Evolutionary conservation across 2,329 filamentous ascomycete genomes (phyloP).

Genomic region (Scedosporium minutisporum): DNA sequence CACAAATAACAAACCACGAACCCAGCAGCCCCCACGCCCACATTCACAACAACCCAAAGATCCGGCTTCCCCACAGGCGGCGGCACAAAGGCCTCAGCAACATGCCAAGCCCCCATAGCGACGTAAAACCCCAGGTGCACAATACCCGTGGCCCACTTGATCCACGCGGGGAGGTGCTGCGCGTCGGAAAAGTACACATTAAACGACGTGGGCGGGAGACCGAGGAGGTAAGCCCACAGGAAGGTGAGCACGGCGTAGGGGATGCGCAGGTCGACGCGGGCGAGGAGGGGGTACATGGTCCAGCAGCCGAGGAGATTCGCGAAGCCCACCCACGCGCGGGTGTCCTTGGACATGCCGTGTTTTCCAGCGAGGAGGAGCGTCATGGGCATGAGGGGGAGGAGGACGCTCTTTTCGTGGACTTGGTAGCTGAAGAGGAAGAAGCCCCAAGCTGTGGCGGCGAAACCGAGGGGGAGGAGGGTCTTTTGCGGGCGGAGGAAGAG

Average conservation of each 20-base stretch:
- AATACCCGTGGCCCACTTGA: slow-evolving; percentile 51
- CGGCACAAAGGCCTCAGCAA: slow-evolving; percentile 56
- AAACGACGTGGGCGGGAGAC: slow-evolving; percentile 69
- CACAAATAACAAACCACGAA: slow-evolving; percentile 85
- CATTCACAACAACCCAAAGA: slow-evolving; percentile 88
- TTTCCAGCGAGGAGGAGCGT: slow-evolving; percentile 74
- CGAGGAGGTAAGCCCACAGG: slow-evolving; percentile 86
- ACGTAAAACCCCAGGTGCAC: slow-evolving; percentile 70
- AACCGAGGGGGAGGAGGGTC: slow-evolving; percentile 65
- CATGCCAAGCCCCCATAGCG: slow-evolving; percentile 73
- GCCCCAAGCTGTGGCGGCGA: slow-evolving; percentile 82
- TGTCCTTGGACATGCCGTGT: slow-evolving; percentile 65
- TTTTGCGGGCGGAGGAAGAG: slow-evolving; percentile 72
- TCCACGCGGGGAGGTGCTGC: slow-evolving; percentile 27
- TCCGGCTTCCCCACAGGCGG: slow-evolving; percentile 77
- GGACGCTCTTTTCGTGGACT: slow-evolving; percentile 94
- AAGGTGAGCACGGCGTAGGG: slow-evolving; percentile 79
- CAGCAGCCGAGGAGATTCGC: slow-evolving; percentile 82
- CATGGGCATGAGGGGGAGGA: slow-evolving; percentile 88
- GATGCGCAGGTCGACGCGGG: slow-evolving; percentile 71
- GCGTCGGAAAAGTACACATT: slow-evolving; percentile 48
- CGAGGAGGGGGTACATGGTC: slow-evolving; percentile 89
- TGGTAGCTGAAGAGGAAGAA: slow-evolving; percentile 98
- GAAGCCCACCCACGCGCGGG: slow-evolving; percentile 88
- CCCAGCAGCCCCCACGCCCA: slow-evolving; percentile 72